Conservation (phyloP, 139 green algal species). For the Picochlorum costavermella region DNA sequence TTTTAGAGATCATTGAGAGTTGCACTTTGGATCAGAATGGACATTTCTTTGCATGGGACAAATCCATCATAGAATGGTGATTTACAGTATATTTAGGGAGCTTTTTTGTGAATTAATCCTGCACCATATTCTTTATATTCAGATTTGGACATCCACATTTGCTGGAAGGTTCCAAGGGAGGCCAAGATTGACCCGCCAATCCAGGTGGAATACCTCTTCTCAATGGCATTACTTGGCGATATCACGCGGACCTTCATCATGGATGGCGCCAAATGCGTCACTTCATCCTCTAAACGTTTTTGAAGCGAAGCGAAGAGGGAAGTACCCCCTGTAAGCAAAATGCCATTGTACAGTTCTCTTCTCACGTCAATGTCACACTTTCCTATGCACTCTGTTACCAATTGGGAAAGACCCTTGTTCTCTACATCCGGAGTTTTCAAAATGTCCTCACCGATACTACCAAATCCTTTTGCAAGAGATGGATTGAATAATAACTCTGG, state of each 20-base stretch:
- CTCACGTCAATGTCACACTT: conserved; percentile 80
- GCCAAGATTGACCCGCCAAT: conserved; percentile 90
- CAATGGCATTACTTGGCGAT: conserved; percentile 59
- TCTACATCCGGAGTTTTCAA: background rate
- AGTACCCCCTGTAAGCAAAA: conserved; percentile 71
- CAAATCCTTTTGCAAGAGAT: conserved; percentile 15
- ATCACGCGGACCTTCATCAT: conserved; percentile 71
- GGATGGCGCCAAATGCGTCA: conserved; percentile 28
- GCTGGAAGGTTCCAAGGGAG: conserved; percentile 89
- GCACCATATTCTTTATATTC: conserved; percentile 92
- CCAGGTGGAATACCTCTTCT: conserved; percentile 75
- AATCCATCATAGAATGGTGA: conserved; percentile 59
- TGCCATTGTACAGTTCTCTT: conserved; percentile 68
- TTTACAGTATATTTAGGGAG: conserved; percentile 37
- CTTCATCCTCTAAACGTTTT: conserved; percentile 78
- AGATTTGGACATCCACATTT: conserved; percentile 91
- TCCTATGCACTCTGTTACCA: conserved; percentile 64
- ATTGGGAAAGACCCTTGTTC: conserved; percentile 25
- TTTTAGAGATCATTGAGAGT: conserved; percentile 61
- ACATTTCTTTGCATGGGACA: conserved; percentile 62
- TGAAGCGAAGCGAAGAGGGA: conserved; percentile 51
- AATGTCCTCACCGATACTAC: background rate
- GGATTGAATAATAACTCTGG: conserved; percentile 77
- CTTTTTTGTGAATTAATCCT: conserved; percentile 78
- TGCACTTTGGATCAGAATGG: conserved; percentile 41